phyloP scores from a whole-genome alignment of 345 rosid species.

The Pistacia integerrima region DNA sequence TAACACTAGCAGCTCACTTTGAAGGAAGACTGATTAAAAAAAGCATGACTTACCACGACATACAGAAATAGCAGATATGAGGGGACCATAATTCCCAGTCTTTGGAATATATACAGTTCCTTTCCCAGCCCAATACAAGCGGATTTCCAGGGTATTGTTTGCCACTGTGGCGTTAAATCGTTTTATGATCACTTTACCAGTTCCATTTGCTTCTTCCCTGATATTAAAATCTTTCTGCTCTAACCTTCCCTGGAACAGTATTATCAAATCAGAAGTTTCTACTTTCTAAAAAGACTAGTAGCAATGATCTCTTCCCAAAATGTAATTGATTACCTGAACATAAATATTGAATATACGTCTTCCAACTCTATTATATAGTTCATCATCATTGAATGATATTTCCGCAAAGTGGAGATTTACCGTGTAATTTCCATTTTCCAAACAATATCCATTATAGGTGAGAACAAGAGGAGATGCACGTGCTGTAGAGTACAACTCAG shows the following conservation, averaged over 20 bases:
- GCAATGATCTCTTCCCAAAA: too few species aligned
- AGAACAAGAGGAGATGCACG: conserved; percentile 51
- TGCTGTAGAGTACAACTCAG: conserved; percentile 43
- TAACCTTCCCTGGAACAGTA: conserved; percentile 28
- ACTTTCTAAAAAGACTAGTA: not conserved
- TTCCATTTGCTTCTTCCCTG: conserved; percentile 28
- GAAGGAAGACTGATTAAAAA: not conserved
- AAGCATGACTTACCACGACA: conserved; percentile 28
- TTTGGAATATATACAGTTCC: conserved; percentile 41
- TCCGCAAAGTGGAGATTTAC: conserved; percentile 60
- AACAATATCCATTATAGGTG: conserved; percentile 52
- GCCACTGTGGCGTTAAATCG: not conserved
- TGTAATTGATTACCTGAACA: conserved; percentile 40
- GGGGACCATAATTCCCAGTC: conserved; percentile 44
- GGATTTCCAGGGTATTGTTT: not conserved
- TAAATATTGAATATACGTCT: conserved; percentile 55
- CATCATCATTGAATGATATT: conserved; percentile 44
- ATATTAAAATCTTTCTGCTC: conserved; percentile 37
- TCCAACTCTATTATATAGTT: conserved; percentile 41
- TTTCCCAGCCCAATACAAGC: conserved; percentile 48
- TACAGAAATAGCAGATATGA: conserved; percentile 50
- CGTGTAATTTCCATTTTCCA: conserved; percentile 48
- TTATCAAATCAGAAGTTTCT: not conserved
- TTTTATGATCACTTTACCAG: conserved; percentile 26
- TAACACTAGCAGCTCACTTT: not conserved